Evolutionary conservation across 2,329 filamentous ascomycete species (phyloP).

Genomic region (Polytolypa hystricis): DNA sequence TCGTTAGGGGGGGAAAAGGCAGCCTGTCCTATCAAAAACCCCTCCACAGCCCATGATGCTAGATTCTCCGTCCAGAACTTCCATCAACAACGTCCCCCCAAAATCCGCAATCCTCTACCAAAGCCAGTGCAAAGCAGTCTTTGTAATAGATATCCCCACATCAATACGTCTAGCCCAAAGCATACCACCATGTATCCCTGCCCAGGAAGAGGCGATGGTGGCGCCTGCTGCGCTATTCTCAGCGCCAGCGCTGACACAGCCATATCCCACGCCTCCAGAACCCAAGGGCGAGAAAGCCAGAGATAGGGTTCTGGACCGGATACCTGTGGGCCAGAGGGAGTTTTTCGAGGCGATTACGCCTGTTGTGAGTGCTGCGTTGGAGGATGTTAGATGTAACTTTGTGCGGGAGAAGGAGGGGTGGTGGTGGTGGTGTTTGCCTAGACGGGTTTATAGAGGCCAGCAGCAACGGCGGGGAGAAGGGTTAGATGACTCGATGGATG

Average conservation of each 20-base stretch:
- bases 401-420: slow-evolving; percentile 8
- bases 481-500: slow-evolving; percentile 1
- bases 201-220: slow-evolving; percentile 10
- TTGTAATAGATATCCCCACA: slow-evolving; percentile 47
- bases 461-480: slow-evolving; percentile 1
- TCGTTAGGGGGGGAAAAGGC: no score
- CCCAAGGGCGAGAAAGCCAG: slow-evolving; percentile 40
- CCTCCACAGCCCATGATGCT: no score
- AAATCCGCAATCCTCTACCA: slow-evolving; percentile 40
- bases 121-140: slow-evolving; percentile 33
- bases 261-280: slow-evolving; percentile 39
- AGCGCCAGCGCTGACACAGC: slow-evolving; percentile 31
- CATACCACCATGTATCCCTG: slow-evolving; percentile 13
- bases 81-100: not conserved
- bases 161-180: slow-evolving; percentile 47
- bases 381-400: no score
- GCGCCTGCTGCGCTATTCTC: slow-evolving; percentile 32
- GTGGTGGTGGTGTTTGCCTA: slow-evolving; percentile 25
- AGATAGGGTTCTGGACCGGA: slow-evolving; percentile 26
- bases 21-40: no score
- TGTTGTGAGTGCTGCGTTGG: slow-evolving; percentile 30
- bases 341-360: slow-evolving; percentile 18
- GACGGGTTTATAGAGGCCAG: slow-evolving; percentile 5
- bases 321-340: slow-evolving; percentile 21
- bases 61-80: no score